Evolutionary conservation across 176 grass and related monocot species (phyloP), one percentile per base, ranked within the genome.

Genomic region (Rhynchospora tenuis): DNA sequence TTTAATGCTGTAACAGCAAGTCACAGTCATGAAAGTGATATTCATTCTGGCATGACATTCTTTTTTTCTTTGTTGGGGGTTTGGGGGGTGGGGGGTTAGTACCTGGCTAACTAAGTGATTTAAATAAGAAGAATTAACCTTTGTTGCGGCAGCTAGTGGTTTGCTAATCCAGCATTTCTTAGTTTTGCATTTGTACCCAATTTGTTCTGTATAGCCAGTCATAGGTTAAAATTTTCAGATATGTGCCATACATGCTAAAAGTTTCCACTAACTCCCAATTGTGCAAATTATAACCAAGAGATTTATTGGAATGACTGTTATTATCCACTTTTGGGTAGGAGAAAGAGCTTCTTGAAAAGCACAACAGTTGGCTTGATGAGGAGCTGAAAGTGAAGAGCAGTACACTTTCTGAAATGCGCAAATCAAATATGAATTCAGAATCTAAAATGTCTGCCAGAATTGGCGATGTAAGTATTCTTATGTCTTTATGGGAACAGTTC

Each of bases 281-380:
- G 62, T 65, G 29, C 13, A 65, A 26, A 27, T 65, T 65, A 65
- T 65, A 28, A 16, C 42, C 15, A 51, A 65, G 1, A 77, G 24
- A 66, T 64, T 1, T 23, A 64, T 38, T 52, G 52, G 29, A 66
- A 1, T 28, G 59, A 73, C 81, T 58, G 26, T 78, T 78, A 28
- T 68, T 89, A 74, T 55, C 62, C 84, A 20, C 8, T 85, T 84
- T 80, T 91, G 89, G 77, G 73, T 62, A 99, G 96, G 96, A 99
- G 88, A 95, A 95, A 52, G 89, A 95, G 73, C 81, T 99, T 64
- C 91, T 99, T 64, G 88, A 90, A 86, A 93, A 89, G 48, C 91
- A 99, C 82, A 95, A 92, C 78, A 83, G 86, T 24, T 93, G 91
- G 89, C 93, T 99, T 85, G 91, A 92, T 9, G 96, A 95, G 73